Evolutionary conservation across 169 alveolate genomes (phyloP).

Genomic region (Plasmodium vivax): DNA sequence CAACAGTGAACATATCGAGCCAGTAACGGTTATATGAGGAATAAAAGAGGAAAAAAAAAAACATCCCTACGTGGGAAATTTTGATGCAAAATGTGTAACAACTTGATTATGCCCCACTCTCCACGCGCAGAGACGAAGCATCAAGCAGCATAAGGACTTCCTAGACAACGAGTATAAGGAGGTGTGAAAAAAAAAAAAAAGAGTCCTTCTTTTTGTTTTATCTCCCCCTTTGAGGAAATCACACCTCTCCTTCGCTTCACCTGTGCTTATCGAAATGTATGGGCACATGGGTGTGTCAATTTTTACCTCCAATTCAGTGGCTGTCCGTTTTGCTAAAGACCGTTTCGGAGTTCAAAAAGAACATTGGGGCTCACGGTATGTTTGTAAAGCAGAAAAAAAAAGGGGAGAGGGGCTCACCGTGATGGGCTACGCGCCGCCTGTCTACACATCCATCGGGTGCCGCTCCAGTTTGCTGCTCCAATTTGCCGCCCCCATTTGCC

Average conservation of each 20-base stretch:
- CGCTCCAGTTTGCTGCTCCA: not conserved
- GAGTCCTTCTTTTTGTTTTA: not conserved
- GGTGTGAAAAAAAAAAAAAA: constrained; percentile 8
- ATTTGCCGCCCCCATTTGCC: not conserved
- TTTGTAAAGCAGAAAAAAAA: not conserved
- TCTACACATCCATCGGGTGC: not conserved
- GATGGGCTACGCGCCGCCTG: not conserved
- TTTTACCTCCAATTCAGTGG: constrained; percentile 22
- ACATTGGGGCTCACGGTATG: constrained; percentile 56
- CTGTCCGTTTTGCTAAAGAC: constrained; percentile 36
- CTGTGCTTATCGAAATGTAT: not conserved
- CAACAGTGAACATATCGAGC: constrained; percentile 43
- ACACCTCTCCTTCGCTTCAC: not conserved
- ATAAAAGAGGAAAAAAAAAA: not conserved
- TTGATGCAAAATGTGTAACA: not conserved
- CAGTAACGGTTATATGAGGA: constrained; percentile 25
- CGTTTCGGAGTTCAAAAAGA: constrained; percentile 54
- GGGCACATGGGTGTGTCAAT: not conserved
- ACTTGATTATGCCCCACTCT: not conserved
- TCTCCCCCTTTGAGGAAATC: not conserved
- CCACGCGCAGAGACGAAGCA: constrained; percentile 46
- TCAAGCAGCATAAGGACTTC: constrained; percentile 66
- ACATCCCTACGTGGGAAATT: not conserved
- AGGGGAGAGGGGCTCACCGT: not conserved
- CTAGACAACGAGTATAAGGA: constrained; percentile 64